Base-by-base conservation (phyloP, 495 filamentous ascomycete genomes). In the Trichoderma erinaceum region DNA sequence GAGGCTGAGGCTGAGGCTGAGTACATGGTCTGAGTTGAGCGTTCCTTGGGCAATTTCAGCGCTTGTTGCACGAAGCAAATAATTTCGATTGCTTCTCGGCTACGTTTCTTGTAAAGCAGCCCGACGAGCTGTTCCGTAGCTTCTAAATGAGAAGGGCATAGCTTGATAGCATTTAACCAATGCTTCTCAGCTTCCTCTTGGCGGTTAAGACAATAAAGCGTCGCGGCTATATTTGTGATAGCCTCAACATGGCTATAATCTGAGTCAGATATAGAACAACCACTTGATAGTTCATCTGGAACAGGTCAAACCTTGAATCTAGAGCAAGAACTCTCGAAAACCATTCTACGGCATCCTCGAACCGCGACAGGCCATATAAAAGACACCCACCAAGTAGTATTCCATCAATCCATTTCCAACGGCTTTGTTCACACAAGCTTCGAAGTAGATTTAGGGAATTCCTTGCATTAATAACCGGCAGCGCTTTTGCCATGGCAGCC, bases 111-210 rank as follows among this genome's bases (percentile, higher is more conserved):
- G 76, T 92, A 97, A 27, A 97, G 76, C 41, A 99, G 80, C 7
- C 93, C 92, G 38, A 98, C 89, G 3, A 99, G 84, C 82, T 98
- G 95, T 75, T 99, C 95, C 18, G 96, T 93, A 16, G 95, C 96
- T 80, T 99, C 95, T 70, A 99, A 91, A 78, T 95, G 97, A 75
- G 88, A 92, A 2, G 95, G 95, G 4, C 92, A 87, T 56, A 90
- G 80, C 71, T 87, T 91, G 41, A 99, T 88, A 18, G 92, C 92
- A 66, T 86, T 87, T 64, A 89, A 77, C 96, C 95, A 99, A 75
- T 96, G 84, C 66, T 88, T 82, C 75, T 96, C 88, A 18, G 95
- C 95, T 69, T 99, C 93, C 61, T 91, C 87, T 38, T 88, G 88
- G 64, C 89, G 86, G 72, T 93, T 88, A 18, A 97, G 79, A 23